Conservation (phyloP, 768 basidiomycete genomes). For the Pleurotus pulmonarius region DNA sequence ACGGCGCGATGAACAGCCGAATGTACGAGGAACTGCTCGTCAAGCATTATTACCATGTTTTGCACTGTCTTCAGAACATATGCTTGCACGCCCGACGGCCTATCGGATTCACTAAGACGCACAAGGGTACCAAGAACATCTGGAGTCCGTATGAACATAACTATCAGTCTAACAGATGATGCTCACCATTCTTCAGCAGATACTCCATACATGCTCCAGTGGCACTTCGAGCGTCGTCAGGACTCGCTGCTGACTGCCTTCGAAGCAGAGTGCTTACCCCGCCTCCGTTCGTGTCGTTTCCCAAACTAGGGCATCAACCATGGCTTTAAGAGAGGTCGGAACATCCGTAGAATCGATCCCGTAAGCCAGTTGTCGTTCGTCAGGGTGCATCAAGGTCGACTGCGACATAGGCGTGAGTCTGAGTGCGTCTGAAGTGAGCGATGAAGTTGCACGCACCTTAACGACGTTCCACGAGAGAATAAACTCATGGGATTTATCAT, state of each 20-base stretch:
- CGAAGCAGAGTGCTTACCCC: conserved; percentile 54
- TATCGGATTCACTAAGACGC: conserved; percentile 78
- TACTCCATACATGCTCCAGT: conserved; percentile 92
- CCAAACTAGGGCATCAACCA: conserved; percentile 84
- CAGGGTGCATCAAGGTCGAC: conserved; percentile 83
- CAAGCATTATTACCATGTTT: conserved; percentile 87
- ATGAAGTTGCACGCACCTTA: conserved; percentile 43
- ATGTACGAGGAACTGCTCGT: conserved; percentile 92
- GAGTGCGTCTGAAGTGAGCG: background rate
- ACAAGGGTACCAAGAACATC: conserved; percentile 86
- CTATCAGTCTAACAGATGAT: background rate
- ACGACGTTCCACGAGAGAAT: conserved; percentile 71
- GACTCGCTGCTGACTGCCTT: background rate
- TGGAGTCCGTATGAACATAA: conserved; percentile 22
- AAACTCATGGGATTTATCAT: conserved; percentile 74
- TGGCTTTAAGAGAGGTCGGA: conserved; percentile 66
- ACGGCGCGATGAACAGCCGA: conserved; percentile 88
- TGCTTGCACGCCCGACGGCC: conserved; percentile 87
- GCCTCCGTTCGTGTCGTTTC: conserved; percentile 84
- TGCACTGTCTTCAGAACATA: conserved; percentile 85
- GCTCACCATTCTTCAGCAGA: conserved; percentile 79
- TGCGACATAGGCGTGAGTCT: conserved; percentile 24
- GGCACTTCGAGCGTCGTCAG: conserved; percentile 41
- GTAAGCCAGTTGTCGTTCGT: conserved; percentile 81
- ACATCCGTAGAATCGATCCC: conserved; percentile 84